Percentiles rank a stretch among this genome's conserved stretches.
Evolutionary conservation across 176 grass and related monocot genomes (phyloP).

Genomic region (Ampelocalamus luodianensis): DNA sequence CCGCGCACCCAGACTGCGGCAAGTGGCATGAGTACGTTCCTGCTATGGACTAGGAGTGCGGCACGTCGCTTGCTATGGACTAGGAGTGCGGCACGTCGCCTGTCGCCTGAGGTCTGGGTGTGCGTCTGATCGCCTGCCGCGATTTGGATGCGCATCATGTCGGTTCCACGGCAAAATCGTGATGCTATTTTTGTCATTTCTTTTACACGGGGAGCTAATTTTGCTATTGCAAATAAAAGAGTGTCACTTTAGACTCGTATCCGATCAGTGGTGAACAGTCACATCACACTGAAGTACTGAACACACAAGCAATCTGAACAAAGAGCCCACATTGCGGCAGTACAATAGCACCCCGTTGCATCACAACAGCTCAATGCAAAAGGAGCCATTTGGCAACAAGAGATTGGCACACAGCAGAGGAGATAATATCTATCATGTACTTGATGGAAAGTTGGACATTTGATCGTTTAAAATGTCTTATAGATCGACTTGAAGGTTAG

Average conservation of each 20-base stretch:
- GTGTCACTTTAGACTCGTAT: background rate
- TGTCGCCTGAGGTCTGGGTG: too few relatives aligned
- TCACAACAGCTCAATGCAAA: background rate
- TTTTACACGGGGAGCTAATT: too few relatives aligned
- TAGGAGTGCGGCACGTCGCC: too few relatives aligned
- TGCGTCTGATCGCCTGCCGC: too few relatives aligned
- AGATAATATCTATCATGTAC: background rate
- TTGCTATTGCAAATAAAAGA: too few relatives aligned
- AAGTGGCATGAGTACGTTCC: too few relatives aligned
- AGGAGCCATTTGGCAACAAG: background rate
- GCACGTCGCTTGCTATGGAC: too few relatives aligned
- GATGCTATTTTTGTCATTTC: too few relatives aligned
- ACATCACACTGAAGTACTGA: background rate
- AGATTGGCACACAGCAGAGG: background rate
- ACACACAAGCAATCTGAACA: conserved; percentile 9
- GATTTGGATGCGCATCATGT: too few relatives aligned
- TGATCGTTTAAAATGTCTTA: background rate
- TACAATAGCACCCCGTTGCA: background rate
- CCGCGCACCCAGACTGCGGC: too few relatives aligned
- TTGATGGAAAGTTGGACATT: background rate
- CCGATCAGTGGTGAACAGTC: background rate
- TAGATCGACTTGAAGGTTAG: background rate
- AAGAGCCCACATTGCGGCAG: background rate
- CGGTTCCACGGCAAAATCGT: too few relatives aligned
- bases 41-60: too few relatives aligned